Conservation (phyloP, 352 stramenopile species). For the Globisporangium okanoganense region DNA sequence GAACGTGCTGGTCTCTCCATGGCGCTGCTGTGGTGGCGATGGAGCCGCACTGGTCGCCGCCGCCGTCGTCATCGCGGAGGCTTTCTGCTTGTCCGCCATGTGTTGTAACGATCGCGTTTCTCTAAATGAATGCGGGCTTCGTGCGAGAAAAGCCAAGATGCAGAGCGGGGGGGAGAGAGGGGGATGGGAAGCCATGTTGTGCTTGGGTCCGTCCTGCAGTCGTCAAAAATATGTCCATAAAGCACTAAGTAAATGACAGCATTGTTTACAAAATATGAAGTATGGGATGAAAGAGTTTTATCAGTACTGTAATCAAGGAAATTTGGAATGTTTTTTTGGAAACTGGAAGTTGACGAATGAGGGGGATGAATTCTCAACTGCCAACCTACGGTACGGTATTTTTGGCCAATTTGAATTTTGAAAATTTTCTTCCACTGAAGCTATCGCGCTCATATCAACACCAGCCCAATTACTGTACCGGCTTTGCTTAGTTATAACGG, state of each 20-base stretch:
- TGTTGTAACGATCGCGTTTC: neutral
- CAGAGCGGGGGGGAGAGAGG: neutral
- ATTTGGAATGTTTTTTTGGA: neutral
- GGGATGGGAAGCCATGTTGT: neutral
- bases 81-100: neutral
- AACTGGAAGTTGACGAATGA: neutral
- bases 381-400: neutral
- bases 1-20: neutral
- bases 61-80: neutral
- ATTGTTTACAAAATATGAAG: neutral
- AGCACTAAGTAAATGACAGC: neutral
- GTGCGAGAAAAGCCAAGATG: neutral
- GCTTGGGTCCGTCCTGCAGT: neutral
- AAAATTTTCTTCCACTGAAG: too few relatives aligned
- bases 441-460: too few relatives aligned
- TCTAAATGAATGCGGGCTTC: neutral
- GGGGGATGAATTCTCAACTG: neutral
- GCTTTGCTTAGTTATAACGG: too few relatives aligned
- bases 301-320: neutral
- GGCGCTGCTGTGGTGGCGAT: neutral
- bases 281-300: too few relatives aligned
- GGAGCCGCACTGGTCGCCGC: neutral
- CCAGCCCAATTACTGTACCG: too few relatives aligned
- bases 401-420: neutral
- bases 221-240: neutral